Evolutionary conservation across 495 filamentous ascomycete genomes (phyloP).

Genomic region (Penicillium pulvis): DNA sequence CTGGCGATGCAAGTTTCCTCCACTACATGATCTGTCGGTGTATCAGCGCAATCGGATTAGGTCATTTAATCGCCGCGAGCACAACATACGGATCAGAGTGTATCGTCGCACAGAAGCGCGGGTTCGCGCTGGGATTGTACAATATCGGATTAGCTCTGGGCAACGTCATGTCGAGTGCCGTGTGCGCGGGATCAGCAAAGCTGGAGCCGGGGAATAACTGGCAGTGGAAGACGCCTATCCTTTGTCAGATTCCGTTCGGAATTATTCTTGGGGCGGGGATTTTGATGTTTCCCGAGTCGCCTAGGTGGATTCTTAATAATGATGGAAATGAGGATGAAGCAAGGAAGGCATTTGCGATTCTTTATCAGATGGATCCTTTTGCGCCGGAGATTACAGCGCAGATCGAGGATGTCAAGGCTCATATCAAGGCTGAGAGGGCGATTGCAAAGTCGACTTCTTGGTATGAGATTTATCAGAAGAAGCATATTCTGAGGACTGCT

Average conservation of each 20-base stretch:
- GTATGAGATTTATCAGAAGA: constrained; percentile 27
- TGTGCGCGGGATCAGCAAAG: constrained; percentile 29
- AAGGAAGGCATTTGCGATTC: constrained; percentile 23
- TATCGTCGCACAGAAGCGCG: constrained; percentile 31
- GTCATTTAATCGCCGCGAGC: constrained; percentile 24
- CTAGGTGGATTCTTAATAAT: constrained; percentile 31
- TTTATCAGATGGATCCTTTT: constrained; percentile 25
- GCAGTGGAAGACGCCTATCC: constrained; percentile 36
- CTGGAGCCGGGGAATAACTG: constrained; percentile 27
- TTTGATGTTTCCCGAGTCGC: constrained; percentile 35
- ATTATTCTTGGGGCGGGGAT: constrained; percentile 30
- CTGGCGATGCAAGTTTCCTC: constrained; percentile 24
- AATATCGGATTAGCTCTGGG: constrained; percentile 33
- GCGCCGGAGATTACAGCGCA: constrained; percentile 24
- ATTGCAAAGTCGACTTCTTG: constrained; percentile 9
- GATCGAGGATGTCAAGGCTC: constrained; percentile 25
- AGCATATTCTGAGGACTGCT: constrained; percentile 24
- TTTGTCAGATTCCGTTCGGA: constrained; percentile 33
- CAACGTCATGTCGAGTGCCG: constrained; percentile 27
- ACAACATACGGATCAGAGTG: constrained; percentile 33
- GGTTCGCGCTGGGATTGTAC: constrained; percentile 27
- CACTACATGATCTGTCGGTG: constrained; percentile 36
- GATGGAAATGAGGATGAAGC: constrained; percentile 25
- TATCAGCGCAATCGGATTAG: constrained; percentile 31
- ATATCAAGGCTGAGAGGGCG: constrained; percentile 26